Conservation (phyloP, 2,329 filamentous ascomycete genomes). For the Myotisia sp. region DNA sequence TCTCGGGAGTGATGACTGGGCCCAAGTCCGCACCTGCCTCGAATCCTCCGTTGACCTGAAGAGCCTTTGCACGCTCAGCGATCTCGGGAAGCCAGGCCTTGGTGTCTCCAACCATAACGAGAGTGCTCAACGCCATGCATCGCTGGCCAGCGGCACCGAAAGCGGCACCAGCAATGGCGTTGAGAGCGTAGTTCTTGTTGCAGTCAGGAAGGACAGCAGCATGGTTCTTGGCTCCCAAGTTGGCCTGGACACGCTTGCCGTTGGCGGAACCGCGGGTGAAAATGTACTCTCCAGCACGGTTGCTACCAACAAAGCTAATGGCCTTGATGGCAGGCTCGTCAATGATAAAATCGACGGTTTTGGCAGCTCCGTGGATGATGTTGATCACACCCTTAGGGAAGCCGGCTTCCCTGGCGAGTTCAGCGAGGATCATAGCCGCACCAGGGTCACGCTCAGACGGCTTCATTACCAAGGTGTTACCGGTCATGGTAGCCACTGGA, state of each 20-base stretch:
- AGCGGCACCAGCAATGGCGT: constrained; percentile 52
- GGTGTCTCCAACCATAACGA: constrained; percentile 51
- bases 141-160: constrained; percentile 56
- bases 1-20: constrained; percentile 49
- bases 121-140: constrained; percentile 54
- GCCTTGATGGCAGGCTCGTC: constrained; percentile 56
- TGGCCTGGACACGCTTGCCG: constrained; percentile 56
- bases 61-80: constrained; percentile 44
- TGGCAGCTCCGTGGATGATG: constrained; percentile 50
- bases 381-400: constrained; percentile 54
- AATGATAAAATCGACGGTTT: constrained; percentile 55
- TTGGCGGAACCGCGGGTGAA: constrained; percentile 53
- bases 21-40: constrained; percentile 48
- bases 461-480: constrained; percentile 51
- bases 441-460: constrained; percentile 53
- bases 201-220: constrained; percentile 52
- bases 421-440: constrained; percentile 52
- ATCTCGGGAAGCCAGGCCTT: constrained; percentile 51
- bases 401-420: constrained; percentile 48
- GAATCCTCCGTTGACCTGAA: constrained; percentile 48
- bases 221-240: constrained; percentile 57
- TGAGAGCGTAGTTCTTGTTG: constrained; percentile 55
- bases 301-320: constrained; percentile 53
- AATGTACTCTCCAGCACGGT: constrained; percentile 56
- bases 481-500: constrained; percentile 49